phyloP scores from a whole-genome alignment of 495 filamentous ascomycete genomes.

The Tirmania nivea region DNA sequence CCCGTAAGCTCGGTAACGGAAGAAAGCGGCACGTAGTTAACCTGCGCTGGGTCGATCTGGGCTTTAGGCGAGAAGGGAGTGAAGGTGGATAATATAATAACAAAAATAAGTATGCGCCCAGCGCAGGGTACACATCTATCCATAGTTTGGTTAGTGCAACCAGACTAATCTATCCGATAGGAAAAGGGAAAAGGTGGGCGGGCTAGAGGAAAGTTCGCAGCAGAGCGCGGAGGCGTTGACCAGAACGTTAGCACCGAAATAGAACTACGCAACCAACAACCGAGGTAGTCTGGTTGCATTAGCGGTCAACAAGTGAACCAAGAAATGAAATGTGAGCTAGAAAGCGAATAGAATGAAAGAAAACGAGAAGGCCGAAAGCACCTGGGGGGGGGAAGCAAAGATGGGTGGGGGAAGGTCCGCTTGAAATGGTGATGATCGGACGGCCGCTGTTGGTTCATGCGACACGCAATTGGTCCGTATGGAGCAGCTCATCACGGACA shows the following conservation, averaged over 20 bases:
- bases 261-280: slow-evolving; percentile 3
- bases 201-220: no score
- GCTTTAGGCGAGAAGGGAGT: no score
- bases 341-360: slow-evolving; percentile 10
- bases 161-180: background rate
- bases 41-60: no score
- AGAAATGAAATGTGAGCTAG: slow-evolving; percentile 9
- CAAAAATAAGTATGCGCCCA: background rate
- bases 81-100: background rate
- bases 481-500: no score
- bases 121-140: background rate
- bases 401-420: background rate
- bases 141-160: no score
- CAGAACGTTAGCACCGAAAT: slow-evolving; percentile 9
- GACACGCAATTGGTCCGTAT: no score
- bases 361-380: slow-evolving; percentile 2
- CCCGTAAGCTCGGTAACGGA: no score
- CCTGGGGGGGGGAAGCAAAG: slow-evolving; percentile 14
- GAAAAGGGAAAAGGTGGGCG: background rate
- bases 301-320: slow-evolving; percentile 11
- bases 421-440: background rate
- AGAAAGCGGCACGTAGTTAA: no score
- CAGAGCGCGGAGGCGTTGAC: slow-evolving; percentile 3
- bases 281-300: slow-evolving; percentile 8
- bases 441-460: background rate